These are phyloP conservation scores for Saccharomycopsis hybrid DNA, from an alignment of 1,139 yeast genomes.

Conservation along the genomic window DNA sequence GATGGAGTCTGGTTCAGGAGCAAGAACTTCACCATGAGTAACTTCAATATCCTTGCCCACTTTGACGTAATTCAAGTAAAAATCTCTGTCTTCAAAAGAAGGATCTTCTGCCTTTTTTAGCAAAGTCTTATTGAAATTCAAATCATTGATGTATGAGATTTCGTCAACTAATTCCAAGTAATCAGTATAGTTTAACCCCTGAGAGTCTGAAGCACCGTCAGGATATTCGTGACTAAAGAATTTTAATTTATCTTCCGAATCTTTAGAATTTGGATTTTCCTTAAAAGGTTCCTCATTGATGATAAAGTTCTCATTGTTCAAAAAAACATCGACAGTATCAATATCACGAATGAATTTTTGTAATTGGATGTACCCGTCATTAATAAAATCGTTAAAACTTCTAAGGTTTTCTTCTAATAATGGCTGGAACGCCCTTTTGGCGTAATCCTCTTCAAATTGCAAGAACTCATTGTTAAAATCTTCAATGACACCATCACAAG, in stretches of 20 bases:
- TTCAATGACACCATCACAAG: slow-evolving; percentile 24
- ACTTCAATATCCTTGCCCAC: slow-evolving; percentile 16
- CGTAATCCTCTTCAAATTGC: slow-evolving; percentile 32
- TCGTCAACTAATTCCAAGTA: slow-evolving; percentile 16
- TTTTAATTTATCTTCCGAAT: slow-evolving; percentile 5
- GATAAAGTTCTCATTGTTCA: slow-evolving; percentile 25
- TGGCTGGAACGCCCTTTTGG: slow-evolving; percentile 33
- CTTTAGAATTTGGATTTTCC: neutral
- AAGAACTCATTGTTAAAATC: slow-evolving; percentile 28
- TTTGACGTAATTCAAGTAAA: slow-evolving; percentile 13
- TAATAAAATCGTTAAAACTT: slow-evolving; percentile 37
- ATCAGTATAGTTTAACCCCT: slow-evolving; percentile 10
- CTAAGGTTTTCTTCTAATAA: slow-evolving; percentile 37
- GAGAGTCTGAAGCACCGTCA: slow-evolving; percentile 4
- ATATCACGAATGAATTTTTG: slow-evolving; percentile 43
- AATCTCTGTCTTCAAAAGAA: slow-evolving; percentile 11
- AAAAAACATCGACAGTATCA: slow-evolving; percentile 41
- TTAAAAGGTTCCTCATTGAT: slow-evolving; percentile 11
- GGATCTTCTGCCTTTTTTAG: slow-evolving; percentile 12
- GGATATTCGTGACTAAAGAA: slow-evolving; percentile 17
- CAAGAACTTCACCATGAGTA: slow-evolving; percentile 10
- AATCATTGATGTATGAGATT: slow-evolving; percentile 18
- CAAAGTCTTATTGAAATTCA: slow-evolving; percentile 15
- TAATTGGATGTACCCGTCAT: slow-evolving; percentile 40
- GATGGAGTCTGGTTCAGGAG: slow-evolving; percentile 22